Base-by-base conservation (phyloP, 208 protist species). In the Dictyostelium gargantuum region DNA sequence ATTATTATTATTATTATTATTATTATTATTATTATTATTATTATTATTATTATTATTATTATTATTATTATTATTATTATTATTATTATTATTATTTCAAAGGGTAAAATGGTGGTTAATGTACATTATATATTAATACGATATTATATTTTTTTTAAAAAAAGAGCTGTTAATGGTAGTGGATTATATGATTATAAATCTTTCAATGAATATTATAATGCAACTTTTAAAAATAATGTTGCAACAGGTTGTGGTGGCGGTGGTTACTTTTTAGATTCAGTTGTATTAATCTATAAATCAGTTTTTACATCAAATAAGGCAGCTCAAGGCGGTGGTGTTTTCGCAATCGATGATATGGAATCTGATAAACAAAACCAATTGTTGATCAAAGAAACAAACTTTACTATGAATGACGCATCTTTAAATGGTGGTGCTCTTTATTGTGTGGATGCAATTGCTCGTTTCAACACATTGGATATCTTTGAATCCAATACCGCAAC, bases 111-210 rank as follows among this genome's bases (percentile, higher is more conserved):
- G 50, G 50, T 54, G 50, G n/a, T n/a, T n/a, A n/a, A n/a, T n/a
- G n/a, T n/a, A n/a, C n/a, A n/a, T n/a, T n/a, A n/a, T n/a, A n/a
- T n/a, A n/a, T n/a, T n/a, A n/a, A n/a, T n/a, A n/a, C n/a, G n/a
- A n/a, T n/a, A n/a, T n/a, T n/a, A n/a, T n/a, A n/a, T 54, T 54
- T 84, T 84, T 32, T 3, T 10, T 21, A 46, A 48, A 9, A 73
- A 84, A 32, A 75, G 13, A 21, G 80, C 80, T 23, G 26, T 11
- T 21, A 44, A 66, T 77, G 81, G 81, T 66, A 72, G 48, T 48
- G 82, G 68, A 10, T 40, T 89, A 21, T 89, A 70, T 52, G 82
- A 89, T 68, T 38, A 13, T 32, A 6, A 8, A 3, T 89, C 68
- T 15, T 21, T 19, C 23, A 29, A 66, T 21, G 1, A 26, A 21